Base-by-base conservation (phyloP, 1,284 basidiomycete species). In the Earliella scabrosa region DNA sequence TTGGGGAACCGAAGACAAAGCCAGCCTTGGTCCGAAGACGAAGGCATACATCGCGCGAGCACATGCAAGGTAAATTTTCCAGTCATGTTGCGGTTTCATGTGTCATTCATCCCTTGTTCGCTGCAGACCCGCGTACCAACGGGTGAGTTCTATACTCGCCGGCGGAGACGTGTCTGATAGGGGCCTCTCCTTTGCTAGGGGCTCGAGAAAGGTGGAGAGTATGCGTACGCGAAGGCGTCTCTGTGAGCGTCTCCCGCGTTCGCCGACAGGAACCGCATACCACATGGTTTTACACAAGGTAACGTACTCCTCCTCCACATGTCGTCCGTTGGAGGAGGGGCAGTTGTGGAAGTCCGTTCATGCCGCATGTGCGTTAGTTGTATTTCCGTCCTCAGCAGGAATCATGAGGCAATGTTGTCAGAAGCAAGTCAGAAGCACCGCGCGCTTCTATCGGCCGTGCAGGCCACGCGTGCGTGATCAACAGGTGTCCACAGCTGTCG, bases 121-220 rank as follows among this genome's bases (percentile, higher is more conserved):
- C 40, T 18, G 9, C 49, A 75, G 74, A 18, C 73, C 74, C 32
- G 74, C 74, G 6, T 76, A 72, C 59, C 67, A 73, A 65, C 64
- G 68, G 20, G 73, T 75, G 59, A 65, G 66, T 62, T 16, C 34
- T 18, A 32, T 21, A 23, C 23, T 26, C 34, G 39, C 31, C n/a
- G 4, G n/a, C 29, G 23, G 32, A 24, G 50, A 32, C 41, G 34
- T 35, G 27, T 27, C 18, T 16, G 35, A 7, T 45, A 2, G n/a
- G n/a, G n/a, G n/a, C 24, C 29, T 35, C 23, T 26, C 54, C 39
- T 29, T 26, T 27, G 34, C 36, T 52, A 74, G 73, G 71, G 66
- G 8, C 56, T 76, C 32, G 64, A 71, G 59, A 75, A 71, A 46
- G 74, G 72, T 20, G 73, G 73, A 36, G 61, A 70, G 49, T 75